These are phyloP conservation scores for Myriosclerotinia curreyana DNA, from an alignment of 2,329 filamentous ascomycete species.

Conservation along the genomic window DNA sequence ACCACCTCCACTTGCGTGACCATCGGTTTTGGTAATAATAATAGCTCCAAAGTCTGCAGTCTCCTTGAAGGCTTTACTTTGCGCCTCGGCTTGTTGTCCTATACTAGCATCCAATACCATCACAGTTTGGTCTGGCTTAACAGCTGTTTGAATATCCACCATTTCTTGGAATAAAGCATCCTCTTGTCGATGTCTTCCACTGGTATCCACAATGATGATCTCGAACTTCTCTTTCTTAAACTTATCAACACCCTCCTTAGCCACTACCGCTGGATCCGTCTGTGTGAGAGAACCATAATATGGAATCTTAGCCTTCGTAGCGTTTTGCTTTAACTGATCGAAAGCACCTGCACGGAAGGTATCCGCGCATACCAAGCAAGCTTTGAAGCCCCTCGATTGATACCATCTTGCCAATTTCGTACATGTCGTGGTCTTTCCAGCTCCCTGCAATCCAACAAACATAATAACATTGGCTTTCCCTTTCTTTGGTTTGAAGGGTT, in stretches of 20 bases:
- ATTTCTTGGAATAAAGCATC: conserved; percentile 95
- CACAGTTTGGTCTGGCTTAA: conserved; percentile 92
- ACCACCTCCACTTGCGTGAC: conserved; percentile 90
- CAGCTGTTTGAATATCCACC: conserved; percentile 90
- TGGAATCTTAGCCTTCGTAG: conserved; percentile 97
- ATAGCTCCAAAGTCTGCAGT: conserved; percentile 96
- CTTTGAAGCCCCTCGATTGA: conserved; percentile 86
- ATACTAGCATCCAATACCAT: conserved; percentile 98
- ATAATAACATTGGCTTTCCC: conserved; percentile 96
- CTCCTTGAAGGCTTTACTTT: conserved; percentile 95
- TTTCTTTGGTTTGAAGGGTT: conserved; percentile 96
- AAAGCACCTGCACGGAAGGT: conserved; percentile 98
- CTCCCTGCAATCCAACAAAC: conserved; percentile 97
- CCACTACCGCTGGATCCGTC: conserved; percentile 90
- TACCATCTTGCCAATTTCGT: conserved; percentile 96
- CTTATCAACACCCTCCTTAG: conserved; percentile 93
- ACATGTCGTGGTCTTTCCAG: conserved; percentile 97
- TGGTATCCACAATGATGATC: conserved; percentile 97
- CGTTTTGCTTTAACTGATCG: conserved; percentile 98
- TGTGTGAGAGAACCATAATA: conserved; percentile 97
- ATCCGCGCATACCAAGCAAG: conserved; percentile 93
- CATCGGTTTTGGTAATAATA: conserved; percentile 98
- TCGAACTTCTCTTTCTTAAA: conserved; percentile 99
- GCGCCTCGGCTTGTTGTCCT: conserved; percentile 90
- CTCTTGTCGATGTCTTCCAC: conserved; percentile 91